Evolutionary conservation across 2,329 filamentous ascomycete species (phyloP).

Genomic region (Trichoderma arundinaceum): DNA sequence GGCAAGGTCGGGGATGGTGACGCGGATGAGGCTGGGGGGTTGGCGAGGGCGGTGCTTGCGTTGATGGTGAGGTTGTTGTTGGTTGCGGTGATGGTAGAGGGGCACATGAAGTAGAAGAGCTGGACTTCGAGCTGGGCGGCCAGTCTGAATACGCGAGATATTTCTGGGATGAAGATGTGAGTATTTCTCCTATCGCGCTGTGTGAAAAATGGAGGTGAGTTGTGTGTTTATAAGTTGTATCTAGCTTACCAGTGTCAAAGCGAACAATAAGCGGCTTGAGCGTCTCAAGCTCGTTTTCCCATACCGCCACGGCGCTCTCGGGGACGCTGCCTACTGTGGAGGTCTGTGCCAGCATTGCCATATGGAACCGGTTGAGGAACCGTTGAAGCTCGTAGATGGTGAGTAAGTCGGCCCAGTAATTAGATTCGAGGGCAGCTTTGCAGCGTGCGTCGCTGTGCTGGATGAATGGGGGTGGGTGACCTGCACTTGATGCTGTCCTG

Average conservation of each 20-base stretch:
- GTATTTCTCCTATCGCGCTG: background rate
- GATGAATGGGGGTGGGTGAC: conserved; percentile 56
- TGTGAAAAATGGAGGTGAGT: background rate
- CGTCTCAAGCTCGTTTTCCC: conserved; percentile 60
- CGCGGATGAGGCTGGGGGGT: background rate
- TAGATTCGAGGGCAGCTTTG: conserved; percentile 45
- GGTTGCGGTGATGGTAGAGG: conserved; percentile 13
- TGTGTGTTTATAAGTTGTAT: no score
- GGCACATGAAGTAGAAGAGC: conserved; percentile 57
- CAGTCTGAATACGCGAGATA: conserved; percentile 56
- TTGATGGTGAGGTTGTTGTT: conserved; percentile 14
- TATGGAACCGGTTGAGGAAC: conserved; percentile 56
- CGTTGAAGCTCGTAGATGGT: conserved; percentile 55
- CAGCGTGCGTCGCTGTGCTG: conserved; percentile 56
- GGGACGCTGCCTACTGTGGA: conserved; percentile 55
- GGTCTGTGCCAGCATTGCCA: conserved; percentile 54
- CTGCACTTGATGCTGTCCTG: conserved; percentile 42
- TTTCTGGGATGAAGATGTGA: conserved; percentile 43
- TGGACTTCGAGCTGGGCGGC: conserved; percentile 60
- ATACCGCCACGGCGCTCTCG: conserved; percentile 52
- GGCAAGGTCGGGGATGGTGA: background rate
- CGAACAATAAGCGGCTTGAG: conserved; percentile 53
- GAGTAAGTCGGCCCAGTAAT: conserved; percentile 52
- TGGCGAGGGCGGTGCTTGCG: background rate
- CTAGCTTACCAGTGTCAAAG: conserved; percentile 55